Conservation (phyloP, 176 grass and related monocot genomes). For the Carex scoparia region DNA sequence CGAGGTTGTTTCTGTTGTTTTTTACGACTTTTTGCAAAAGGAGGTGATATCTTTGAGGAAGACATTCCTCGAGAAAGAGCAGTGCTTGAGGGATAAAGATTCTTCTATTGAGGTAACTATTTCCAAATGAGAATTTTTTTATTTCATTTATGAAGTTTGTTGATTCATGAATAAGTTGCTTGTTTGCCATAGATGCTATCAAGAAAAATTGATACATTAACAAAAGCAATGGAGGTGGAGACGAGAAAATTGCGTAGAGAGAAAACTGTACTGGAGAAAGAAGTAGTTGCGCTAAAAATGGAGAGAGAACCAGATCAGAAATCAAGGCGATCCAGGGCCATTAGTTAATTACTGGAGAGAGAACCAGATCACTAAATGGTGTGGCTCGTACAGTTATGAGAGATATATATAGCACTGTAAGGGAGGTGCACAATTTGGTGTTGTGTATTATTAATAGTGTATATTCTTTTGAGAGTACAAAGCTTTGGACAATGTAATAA, state of each 20-base stretch:
- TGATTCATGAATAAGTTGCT: background rate
- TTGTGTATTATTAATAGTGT: slow-evolving; percentile 14
- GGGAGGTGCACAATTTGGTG: background rate
- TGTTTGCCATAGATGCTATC: slow-evolving; percentile 63
- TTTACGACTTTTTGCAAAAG: slow-evolving; percentile 91
- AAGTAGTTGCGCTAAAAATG: slow-evolving; percentile 59
- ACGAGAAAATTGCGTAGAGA: slow-evolving; percentile 88
- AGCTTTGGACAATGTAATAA: slow-evolving; percentile 11
- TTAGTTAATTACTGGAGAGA: background rate
- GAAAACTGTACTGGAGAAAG: slow-evolving; percentile 74
- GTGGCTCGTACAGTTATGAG: too few relatives aligned
- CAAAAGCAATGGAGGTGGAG: slow-evolving; percentile 93
- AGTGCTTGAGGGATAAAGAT: slow-evolving; percentile 94
- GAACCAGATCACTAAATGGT: too few relatives aligned
- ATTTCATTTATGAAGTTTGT: background rate
- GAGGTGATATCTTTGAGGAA: slow-evolving; percentile 88
- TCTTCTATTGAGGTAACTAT: slow-evolving; percentile 75
- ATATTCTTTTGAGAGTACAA: slow-evolving; percentile 11
- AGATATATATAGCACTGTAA: background rate
- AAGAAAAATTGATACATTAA: slow-evolving; percentile 86
- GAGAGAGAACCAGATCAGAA: slow-evolving; percentile 77
- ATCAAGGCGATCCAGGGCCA: slow-evolving; percentile 39
- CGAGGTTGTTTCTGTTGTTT: slow-evolving; percentile 58
- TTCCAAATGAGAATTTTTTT: background rate
- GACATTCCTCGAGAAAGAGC: slow-evolving; percentile 76